A percentile compares a stretch with the other conserved stretches of the same genome.
phyloP scores from a whole-genome alignment of 1,139 yeast genomes.

The Saccharomyces hybrid region DNA sequence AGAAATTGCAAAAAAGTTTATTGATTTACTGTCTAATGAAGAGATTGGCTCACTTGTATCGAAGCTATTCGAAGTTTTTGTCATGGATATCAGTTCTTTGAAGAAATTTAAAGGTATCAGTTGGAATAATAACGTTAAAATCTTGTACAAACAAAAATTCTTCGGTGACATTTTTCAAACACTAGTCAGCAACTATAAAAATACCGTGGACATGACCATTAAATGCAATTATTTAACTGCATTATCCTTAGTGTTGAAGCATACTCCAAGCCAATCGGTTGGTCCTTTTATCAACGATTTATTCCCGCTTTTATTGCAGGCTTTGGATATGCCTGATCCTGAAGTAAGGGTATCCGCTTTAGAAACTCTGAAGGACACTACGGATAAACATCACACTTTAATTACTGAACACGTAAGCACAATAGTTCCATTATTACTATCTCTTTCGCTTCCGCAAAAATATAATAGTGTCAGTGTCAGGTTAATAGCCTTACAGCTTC shows the following conservation, averaged over 20 bases:
- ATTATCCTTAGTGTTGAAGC: slow-evolving; percentile 57
- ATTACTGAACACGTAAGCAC: slow-evolving; percentile 47
- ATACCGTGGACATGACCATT: slow-evolving; percentile 19
- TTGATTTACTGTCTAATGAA: slow-evolving; percentile 33
- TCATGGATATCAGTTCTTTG: slow-evolving; percentile 57
- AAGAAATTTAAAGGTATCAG: slow-evolving; percentile 46
- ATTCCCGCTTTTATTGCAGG: slow-evolving; percentile 63
- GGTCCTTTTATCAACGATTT: slow-evolving; percentile 53
- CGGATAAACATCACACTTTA: slow-evolving; percentile 45
- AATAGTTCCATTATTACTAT: slow-evolving; percentile 49
- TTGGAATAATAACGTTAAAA: slow-evolving; percentile 48
- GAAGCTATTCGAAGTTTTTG: slow-evolving; percentile 53
- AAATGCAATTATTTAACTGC: slow-evolving; percentile 53
- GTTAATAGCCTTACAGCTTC: slow-evolving; percentile 47
- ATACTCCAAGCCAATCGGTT: slow-evolving; percentile 54
- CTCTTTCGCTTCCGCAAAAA: slow-evolving; percentile 30
- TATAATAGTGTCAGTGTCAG: slow-evolving; percentile 42
- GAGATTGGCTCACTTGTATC: slow-evolving; percentile 36
- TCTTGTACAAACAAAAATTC: slow-evolving; percentile 70
- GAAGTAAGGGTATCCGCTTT: slow-evolving; percentile 55
- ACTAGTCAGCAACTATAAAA: slow-evolving; percentile 37
- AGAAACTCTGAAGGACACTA: slow-evolving; percentile 44
- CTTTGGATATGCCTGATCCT: slow-evolving; percentile 44
- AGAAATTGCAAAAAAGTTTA: slow-evolving; percentile 34
- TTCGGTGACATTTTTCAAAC: slow-evolving; percentile 51